phyloP scores from a whole-genome alignment of 2,329 filamentous ascomycete genomes.

The Dactylellina drechsleri region DNA sequence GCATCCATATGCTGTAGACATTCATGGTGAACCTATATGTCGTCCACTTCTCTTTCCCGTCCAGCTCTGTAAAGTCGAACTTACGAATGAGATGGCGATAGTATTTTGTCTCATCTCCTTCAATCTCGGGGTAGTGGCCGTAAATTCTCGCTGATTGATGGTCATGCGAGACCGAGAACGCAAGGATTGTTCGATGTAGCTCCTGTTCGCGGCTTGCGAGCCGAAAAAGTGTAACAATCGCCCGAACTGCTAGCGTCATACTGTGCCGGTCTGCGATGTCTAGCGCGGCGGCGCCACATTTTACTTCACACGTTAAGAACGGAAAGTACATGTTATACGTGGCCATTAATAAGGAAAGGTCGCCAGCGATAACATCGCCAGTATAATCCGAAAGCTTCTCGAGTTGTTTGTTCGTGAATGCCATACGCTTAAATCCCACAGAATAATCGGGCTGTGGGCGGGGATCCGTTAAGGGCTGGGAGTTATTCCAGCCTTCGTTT shows the following conservation, averaged over 20 bases:
- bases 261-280: constrained; percentile 63
- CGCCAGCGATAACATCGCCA: constrained; percentile 60
- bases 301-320: constrained; percentile 66
- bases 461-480: constrained; percentile 59
- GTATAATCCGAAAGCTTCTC: constrained; percentile 62
- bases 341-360: constrained; percentile 65
- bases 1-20: constrained; percentile 62
- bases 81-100: constrained; percentile 62
- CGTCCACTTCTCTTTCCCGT: constrained; percentile 62
- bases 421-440: constrained; percentile 63
- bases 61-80: constrained; percentile 60
- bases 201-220: constrained; percentile 61
- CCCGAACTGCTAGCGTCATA: constrained; percentile 62
- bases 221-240: constrained; percentile 63
- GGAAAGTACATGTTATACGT: too few species aligned
- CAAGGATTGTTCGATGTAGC: constrained; percentile 64
- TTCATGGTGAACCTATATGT: constrained; percentile 61
- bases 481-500: background rate
- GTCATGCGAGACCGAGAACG: constrained; percentile 62
- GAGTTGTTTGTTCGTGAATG: constrained; percentile 64
- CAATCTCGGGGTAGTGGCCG: constrained; percentile 63
- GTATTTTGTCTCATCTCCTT: constrained; percentile 60
- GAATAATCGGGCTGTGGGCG: too few species aligned
- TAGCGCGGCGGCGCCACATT: constrained; percentile 62
- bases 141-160: constrained; percentile 61